phyloP scores from a whole-genome alignment of 192 early-diverging fungal genomes.

The Umbelopsis vinacea region DNA sequence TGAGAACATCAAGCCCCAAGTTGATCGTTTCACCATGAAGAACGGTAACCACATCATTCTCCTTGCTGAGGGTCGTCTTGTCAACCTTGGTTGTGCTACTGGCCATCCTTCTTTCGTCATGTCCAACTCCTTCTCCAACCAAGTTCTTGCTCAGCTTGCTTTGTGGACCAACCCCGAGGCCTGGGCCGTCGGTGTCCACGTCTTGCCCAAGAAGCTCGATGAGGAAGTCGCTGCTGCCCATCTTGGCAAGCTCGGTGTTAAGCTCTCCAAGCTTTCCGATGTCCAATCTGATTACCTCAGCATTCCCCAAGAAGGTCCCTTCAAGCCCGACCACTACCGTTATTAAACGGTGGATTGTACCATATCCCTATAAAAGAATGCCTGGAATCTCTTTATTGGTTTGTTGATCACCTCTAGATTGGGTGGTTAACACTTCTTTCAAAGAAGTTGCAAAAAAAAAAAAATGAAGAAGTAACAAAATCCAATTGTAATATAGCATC shows the following conservation, averaged over 20 bases:
- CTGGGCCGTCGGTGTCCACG: slow-evolving; percentile 96
- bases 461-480: neutral
- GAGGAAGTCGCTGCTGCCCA: slow-evolving; percentile 98
- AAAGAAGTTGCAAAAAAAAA: slow-evolving; percentile 11
- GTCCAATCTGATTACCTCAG: slow-evolving; percentile 79
- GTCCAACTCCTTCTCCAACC: slow-evolving; percentile 99
- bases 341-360: slow-evolving; percentile 61
- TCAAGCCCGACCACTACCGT: slow-evolving; percentile 97
- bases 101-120: slow-evolving; percentile 99
- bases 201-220: slow-evolving; percentile 98
- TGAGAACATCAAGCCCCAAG: slow-evolving; percentile 98
- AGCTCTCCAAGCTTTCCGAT: slow-evolving; percentile 81
- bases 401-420: neutral
- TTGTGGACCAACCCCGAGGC: slow-evolving; percentile 90
- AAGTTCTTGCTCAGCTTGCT: slow-evolving; percentile 97
- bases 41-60: slow-evolving; percentile 95
- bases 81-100: slow-evolving; percentile 99
- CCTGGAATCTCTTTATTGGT: neutral
- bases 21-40: slow-evolving; percentile 94
- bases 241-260: slow-evolving; percentile 93
- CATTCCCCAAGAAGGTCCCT: slow-evolving; percentile 84
- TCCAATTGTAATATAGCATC: slow-evolving; percentile 26
- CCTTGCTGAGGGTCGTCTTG: slow-evolving; percentile 97
- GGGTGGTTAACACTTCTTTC: neutral
- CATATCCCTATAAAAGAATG: slow-evolving; percentile 13